phyloP scores from a whole-genome alignment of 83 land plant genomes.

The Picea mariana region DNA sequence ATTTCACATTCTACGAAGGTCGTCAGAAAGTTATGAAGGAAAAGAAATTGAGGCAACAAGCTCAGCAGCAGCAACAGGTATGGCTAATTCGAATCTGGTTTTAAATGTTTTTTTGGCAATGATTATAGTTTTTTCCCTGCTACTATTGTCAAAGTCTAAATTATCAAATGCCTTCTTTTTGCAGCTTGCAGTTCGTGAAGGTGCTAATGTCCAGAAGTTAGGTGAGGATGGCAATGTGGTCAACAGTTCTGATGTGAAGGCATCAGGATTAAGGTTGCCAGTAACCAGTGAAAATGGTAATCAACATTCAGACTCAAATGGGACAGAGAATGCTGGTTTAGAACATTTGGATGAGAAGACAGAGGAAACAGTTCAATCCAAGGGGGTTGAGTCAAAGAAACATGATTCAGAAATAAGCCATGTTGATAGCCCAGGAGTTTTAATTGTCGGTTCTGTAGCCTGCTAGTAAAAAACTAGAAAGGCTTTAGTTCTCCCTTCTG shows the following conservation, averaged over 20 bases:
- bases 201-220: background rate
- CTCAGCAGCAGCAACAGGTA: slow-evolving; percentile 20
- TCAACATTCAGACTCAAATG: background rate
- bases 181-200: background rate
- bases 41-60: slow-evolving; percentile 37
- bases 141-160: too few relatives aligned
- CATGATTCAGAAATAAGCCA: background rate
- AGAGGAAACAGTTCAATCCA: background rate
- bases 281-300: slow-evolving; percentile 7
- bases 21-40: slow-evolving; percentile 60
- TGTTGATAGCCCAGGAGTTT: slow-evolving; percentile 3
- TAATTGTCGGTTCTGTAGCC: slow-evolving; percentile 19
- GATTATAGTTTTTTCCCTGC: background rate
- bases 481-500: background rate
- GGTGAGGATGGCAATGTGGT: background rate
- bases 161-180: background rate
- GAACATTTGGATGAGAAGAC: background rate
- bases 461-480: slow-evolving; percentile 1
- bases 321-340: background rate
- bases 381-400: slow-evolving; percentile 5
- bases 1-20: slow-evolving; percentile 61
- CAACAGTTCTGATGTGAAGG: background rate
- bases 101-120: background rate
- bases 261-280: slow-evolving; percentile 1
- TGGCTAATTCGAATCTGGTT: background rate